Base-by-base conservation (phyloP, 495 filamentous ascomycete species). In the Neurospora intermedia region DNA sequence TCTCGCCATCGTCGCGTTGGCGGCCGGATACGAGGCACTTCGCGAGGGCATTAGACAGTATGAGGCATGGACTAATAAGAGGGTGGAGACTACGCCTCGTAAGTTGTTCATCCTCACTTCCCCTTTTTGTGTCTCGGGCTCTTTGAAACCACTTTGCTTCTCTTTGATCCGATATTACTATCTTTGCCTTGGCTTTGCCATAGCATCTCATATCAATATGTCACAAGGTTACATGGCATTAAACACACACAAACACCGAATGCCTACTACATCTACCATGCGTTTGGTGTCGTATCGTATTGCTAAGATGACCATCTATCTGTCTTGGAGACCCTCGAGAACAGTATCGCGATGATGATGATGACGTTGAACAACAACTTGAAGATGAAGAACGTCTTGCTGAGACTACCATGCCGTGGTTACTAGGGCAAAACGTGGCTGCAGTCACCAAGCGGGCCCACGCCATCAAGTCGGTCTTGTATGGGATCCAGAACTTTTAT, bases 401-500 rank as follows among this genome's bases (percentile, higher is more conserved):
- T 88, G 87, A 88, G 82, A 85, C 74, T 75, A 66, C 54, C 54
- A 66, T 27, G 78, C 82, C 84, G 73, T 86, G 86, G 75, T 81
- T 86, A 72, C 46, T 72, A 48, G 88, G 88, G 76, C 87, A 87
- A 75, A 88, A 83, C 80, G 79, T 79, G 70, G 74, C 77, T 69
- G 76, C 81, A 84, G 86, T 89, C 87, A 90, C 80, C 74, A 80
- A 80, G 78, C 87, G 84, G 72, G 90, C 89, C n/a, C 93, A 91
- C 81, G 77, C 93, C 72, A 83, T 92, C 76, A 92, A 97, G 85
- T 91, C 92, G 42, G 81, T 88, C 23, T 84, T 99, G 75, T 99
- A 99, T 83, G 96, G 90, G 35, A 83, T 94, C 43, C 96, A 99
- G 87, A 95, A 94, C 71, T 99, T 98, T 79, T 99, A 99, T 83